These are phyloP conservation scores for Erythrophleum fordii DNA, from an alignment of 306 rosid genomes.

Conservation along the genomic window DNA sequence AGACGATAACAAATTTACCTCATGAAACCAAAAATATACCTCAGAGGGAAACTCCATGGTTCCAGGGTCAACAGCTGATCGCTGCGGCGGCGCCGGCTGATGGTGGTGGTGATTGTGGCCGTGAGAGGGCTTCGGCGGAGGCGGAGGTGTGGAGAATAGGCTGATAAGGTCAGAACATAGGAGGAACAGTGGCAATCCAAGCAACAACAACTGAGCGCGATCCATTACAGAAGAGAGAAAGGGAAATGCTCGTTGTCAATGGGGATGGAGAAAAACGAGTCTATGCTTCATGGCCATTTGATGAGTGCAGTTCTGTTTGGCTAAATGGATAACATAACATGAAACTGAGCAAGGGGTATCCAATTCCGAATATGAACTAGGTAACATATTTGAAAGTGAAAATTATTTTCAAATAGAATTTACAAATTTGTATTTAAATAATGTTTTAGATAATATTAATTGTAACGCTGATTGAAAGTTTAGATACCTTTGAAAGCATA, in stretches of 20 bases:
- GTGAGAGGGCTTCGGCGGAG: conserved; percentile 44
- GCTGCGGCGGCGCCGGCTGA: conserved; percentile 28
- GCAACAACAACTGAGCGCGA: conserved; percentile 59
- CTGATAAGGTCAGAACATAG: conserved; percentile 58
- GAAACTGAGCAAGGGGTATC: neutral
- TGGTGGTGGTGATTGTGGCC: conserved; percentile 41
- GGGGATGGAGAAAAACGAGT: neutral
- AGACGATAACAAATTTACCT: neutral
- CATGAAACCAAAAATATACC: conserved; percentile 36
- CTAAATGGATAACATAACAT: neutral
- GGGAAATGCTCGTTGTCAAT: neutral
- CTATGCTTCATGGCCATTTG: neutral
- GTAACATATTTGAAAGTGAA: neutral
- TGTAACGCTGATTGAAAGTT: neutral
- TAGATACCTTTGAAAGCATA: neutral
- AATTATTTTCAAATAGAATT: too few species aligned
- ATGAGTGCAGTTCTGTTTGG: neutral
- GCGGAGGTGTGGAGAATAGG: conserved; percentile 55
- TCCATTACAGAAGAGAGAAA: conserved; percentile 51
- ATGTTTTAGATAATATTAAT: too few species aligned
- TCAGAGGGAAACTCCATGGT: conserved; percentile 31
- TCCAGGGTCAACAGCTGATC: conserved; percentile 43
- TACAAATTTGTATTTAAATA: too few species aligned
- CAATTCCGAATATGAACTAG: neutral
- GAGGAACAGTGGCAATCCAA: conserved; percentile 71